Base-by-base conservation (phyloP, 176 grass and related monocot genomes). In the Melocanna baccifera region DNA sequence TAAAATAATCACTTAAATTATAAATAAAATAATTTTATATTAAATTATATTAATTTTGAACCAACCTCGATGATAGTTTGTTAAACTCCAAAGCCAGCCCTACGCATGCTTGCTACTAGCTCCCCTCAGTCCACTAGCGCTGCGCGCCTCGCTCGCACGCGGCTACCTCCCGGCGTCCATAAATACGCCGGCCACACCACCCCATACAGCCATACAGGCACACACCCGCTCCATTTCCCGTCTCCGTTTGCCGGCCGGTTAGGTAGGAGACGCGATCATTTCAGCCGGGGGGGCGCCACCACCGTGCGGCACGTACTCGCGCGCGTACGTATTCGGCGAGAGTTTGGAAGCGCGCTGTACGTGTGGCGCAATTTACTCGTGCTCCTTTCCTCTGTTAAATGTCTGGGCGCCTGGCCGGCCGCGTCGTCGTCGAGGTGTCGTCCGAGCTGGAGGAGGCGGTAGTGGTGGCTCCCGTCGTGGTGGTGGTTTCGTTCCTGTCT, bases 371-470 rank as follows among this genome's bases (percentile, higher is more conserved):
- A 23, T 1, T 37, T 8, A 6, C 28, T 47, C 51, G 9, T 15
- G 41, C 9, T 9, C 10, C 15, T 30, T 22, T 7, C 1, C 30
- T 16, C 84, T 42, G 29, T 72, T 92, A 92, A 92, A 92, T 92
- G 87, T 48, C 87, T 77, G 65, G 62, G 84, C 69, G 62, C 74
- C 64, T 73, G 22, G 18, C 69, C 28, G 56, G 28, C 64, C n/a
- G n/a, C n/a, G 73, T 32, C 42, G 57, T 63, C n/a, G 47, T 69
- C 26, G 51, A 29, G 61, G 51, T 20, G 37, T 42, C 75, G 70
- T 47, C 26, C 59, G 77, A 55, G 45, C 62, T 56, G 46, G 90
- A 73, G 62, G 40, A 68, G 7, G 71, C 67, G 7, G 71, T 67
- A 3, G 76, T 39, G 2, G 23, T 78, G 41, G 59, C 62, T 4